Evolutionary conservation across 2,329 filamentous ascomycete species (phyloP), one percentile per base, ranked within the genome.

Genomic region (Botryotinia convoluta): DNA sequence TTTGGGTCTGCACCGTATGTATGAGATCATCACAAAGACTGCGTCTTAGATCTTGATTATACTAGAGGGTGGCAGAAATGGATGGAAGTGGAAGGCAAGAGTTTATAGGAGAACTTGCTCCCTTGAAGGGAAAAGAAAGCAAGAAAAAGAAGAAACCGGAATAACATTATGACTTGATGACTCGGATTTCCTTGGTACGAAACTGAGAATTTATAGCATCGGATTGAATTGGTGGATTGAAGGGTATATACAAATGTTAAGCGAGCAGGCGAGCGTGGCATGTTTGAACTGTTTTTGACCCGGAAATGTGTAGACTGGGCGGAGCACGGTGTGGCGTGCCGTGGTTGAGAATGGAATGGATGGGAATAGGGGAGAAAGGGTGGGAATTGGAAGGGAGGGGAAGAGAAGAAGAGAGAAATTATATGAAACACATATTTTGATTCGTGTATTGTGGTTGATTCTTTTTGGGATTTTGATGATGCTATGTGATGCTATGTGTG

Each of bases 131-230:
- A 39, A 67, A 26, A 32, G 26, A 37, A 67, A 16, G 32, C 12
- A 51, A 51, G 44, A 22, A 29, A 67, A 37, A n/a, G 39, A 44
- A 44, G n/a, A n/a, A 29, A 65, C 1, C 22, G 64, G 35, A 42
- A 57, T 42, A 39, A 32, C 26, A 57, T 57, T 54, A 68, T 57
- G 64, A 68, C 45, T 39, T 68, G 48, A 68, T 57, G 64, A 68
- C 64, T 68, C 64, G 45, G 48, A 54, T 42, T 68, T 68, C 64
- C 22, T 29, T 54, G 64, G 64, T 68, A 48, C 32, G 48, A 37
- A 68, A 68, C 45, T 57, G 45, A 68, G 45, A 57, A 42, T 68
- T 57, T 68, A 54, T 68, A 68, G 48, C 64, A 68, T 68, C n/a
- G 51, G 37, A 57, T 57, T 60, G 37, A 37, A 37, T 18, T 57